Evolutionary conservation across 441 rosid species (phyloP).

Genomic region (Metrosideros polymorpha): DNA sequence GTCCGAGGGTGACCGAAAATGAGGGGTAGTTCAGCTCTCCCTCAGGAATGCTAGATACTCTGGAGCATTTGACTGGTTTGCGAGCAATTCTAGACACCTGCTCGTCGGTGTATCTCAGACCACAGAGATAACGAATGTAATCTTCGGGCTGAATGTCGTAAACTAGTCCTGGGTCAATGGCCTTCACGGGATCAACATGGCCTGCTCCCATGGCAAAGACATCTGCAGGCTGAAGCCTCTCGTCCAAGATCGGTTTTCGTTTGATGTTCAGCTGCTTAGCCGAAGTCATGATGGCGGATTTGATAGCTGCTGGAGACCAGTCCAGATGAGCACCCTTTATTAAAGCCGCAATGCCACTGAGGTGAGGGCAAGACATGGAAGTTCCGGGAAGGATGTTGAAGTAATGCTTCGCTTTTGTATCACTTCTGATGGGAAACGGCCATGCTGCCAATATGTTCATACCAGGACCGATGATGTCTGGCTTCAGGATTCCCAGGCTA

Average conservation of each 20-base stretch:
- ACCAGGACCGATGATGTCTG: constrained; percentile 39
- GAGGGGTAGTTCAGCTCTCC: constrained; percentile 51
- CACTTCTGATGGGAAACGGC: constrained; percentile 26
- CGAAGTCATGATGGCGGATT: constrained; percentile 33
- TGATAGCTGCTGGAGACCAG: constrained; percentile 38
- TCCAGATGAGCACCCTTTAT: constrained; percentile 24
- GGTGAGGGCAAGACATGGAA: constrained; percentile 40
- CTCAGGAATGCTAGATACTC: constrained; percentile 18
- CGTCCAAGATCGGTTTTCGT: constrained; percentile 24
- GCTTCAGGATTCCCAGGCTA: constrained; percentile 41
- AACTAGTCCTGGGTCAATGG: constrained; percentile 40
- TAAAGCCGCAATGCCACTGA: constrained; percentile 23
- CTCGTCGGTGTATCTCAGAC: constrained; percentile 25
- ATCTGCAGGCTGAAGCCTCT: constrained; percentile 17
- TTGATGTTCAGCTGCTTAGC: constrained; percentile 17
- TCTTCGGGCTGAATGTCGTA: constrained; percentile 39
- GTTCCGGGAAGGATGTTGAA: constrained; percentile 28
- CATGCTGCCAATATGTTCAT: constrained; percentile 40
- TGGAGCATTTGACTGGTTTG: constrained; percentile 18
- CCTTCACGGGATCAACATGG: constrained; percentile 44
- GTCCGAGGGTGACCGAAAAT: constrained; percentile 23
- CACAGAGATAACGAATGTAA: constrained; percentile 53
- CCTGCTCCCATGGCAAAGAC: constrained; percentile 41
- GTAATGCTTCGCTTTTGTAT: constrained; percentile 14
- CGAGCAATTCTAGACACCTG: constrained; percentile 19